A percentile compares a stretch with the other conserved stretches of the same genome.
These are phyloP conservation scores for Hansenula sp. DNA, from an alignment of 1,139 yeast genomes.

Conservation along the genomic window DNA sequence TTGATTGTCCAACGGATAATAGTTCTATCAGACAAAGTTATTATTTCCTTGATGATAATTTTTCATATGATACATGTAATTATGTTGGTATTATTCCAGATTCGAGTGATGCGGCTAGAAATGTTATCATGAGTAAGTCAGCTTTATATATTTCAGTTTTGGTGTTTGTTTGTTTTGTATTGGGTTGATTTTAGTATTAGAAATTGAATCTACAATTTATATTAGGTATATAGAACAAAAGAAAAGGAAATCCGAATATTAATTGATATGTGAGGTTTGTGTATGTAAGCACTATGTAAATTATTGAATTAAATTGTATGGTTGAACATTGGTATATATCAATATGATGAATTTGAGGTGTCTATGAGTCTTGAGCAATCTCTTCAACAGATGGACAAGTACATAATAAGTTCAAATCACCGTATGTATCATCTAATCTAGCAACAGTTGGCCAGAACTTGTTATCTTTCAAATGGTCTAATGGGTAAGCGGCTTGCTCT, in stretches of 20 bases:
- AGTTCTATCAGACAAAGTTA: conserved; percentile 43
- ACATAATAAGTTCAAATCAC: conserved; percentile 89
- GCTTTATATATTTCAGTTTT: neutral
- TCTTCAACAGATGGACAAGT: conserved; percentile 82
- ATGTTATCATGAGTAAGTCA: neutral
- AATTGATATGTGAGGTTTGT: no score
- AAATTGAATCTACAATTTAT: no score
- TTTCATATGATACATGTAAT: conserved; percentile 41
- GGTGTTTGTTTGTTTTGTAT: neutral
- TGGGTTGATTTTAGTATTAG: neutral
- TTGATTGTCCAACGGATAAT: conserved; percentile 60
- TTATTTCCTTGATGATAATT: conserved; percentile 34
- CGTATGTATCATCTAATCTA: conserved; percentile 89
- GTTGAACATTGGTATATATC: neutral
- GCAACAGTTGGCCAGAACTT: conserved; percentile 97
- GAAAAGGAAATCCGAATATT: no score
- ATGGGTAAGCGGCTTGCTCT: conserved; percentile 91
- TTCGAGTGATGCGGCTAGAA: neutral
- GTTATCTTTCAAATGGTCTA: conserved; percentile 62
- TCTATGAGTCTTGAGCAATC: conserved; percentile 17
- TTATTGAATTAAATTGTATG: neutral
- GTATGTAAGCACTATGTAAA: neutral
- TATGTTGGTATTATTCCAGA: conserved; percentile 34
- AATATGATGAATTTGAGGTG: neutral
- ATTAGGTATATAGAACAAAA: no score